phyloP scores from a whole-genome alignment of 768 basidiomycete genomes.

The Xerocomellus intermedius region DNA sequence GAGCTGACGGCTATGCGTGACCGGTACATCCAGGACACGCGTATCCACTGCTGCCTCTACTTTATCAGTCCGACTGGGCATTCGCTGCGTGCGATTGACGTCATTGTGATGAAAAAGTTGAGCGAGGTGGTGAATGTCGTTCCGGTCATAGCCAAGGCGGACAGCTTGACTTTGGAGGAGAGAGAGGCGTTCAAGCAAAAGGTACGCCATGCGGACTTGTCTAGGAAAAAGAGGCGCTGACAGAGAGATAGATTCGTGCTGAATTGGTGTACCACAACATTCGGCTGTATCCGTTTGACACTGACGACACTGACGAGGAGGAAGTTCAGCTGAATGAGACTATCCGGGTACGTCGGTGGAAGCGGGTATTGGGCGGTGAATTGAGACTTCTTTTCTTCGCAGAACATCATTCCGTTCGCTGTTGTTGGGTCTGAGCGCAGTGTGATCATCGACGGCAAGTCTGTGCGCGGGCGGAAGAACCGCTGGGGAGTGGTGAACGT shows the following conservation, averaged over 20 bases:
- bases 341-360: conserved; percentile 68
- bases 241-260: conserved; percentile 73
- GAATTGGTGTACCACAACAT: conserved; percentile 92
- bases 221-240: conserved; percentile 7
- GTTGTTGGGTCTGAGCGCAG: conserved; percentile 96
- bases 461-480: conserved; percentile 94
- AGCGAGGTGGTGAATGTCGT: conserved; percentile 99
- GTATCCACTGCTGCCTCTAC: conserved; percentile 97
- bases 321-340: conserved; percentile 86
- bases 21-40: conserved; percentile 96
- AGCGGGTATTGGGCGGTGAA: neutral
- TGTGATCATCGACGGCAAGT: conserved; percentile 93
- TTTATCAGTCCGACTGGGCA: conserved; percentile 99
- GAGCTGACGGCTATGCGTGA: conserved; percentile 99
- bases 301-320: conserved; percentile 92
- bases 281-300: conserved; percentile 94
- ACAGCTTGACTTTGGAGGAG: conserved; percentile 92
- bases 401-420: conserved; percentile 96
- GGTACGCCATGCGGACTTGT: conserved; percentile 40
- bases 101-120: conserved; percentile 98
- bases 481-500: conserved; percentile 99
- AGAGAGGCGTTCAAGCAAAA: conserved; percentile 90
- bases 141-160: conserved; percentile 98
- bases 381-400: conserved; percentile 9
- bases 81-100: conserved; percentile 91